Conservation (phyloP, 208 protist genomes). For the Trypanosoma rangeli region DNA sequence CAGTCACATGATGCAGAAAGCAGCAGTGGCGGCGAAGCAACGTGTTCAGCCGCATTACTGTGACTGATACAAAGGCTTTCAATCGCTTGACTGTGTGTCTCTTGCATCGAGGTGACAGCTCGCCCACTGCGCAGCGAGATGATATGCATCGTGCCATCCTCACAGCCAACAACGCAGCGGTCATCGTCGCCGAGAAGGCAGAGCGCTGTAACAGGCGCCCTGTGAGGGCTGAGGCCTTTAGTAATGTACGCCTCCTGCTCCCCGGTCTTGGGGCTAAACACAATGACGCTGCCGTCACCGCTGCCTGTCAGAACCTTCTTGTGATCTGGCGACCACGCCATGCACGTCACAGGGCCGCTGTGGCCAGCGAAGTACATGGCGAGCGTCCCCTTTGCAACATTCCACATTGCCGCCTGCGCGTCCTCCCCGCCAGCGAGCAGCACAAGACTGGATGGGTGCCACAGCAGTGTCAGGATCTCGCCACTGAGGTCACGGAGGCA, state of each 20-base stretch:
- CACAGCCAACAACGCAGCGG: conserved; percentile 79
- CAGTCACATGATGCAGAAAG: conserved; percentile 81
- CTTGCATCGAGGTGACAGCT: conserved; percentile 55
- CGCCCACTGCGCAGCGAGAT: conserved; percentile 70
- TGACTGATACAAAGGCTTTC: conserved; percentile 64
- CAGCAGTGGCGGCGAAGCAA: conserved; percentile 42
- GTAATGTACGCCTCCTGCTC: conserved; percentile 52
- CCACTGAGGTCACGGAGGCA: conserved; percentile 83
- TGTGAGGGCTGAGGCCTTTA: conserved; percentile 78
- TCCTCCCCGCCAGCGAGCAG: conserved; percentile 90
- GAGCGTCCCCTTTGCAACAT: conserved; percentile 77
- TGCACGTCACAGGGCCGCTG: conserved; percentile 75
- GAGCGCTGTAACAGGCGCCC: conserved; percentile 62
- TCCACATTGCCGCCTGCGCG: conserved; percentile 95
- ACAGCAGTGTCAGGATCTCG: conserved; percentile 84
- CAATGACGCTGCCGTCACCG: conserved; percentile 85
- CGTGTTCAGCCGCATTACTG: background rate
- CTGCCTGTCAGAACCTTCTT: conserved; percentile 91
- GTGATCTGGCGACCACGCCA: conserved; percentile 80
- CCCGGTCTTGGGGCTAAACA: conserved; percentile 93
- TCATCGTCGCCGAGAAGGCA: conserved; percentile 53
- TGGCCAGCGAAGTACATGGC: conserved; percentile 94
- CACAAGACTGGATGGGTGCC: conserved; percentile 93
- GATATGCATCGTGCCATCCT: conserved; percentile 83
- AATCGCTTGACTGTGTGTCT: conserved; percentile 82